A percentile compares a stretch with the other conserved stretches of the same genome.
These are phyloP conservation scores for Ceratocystis huliohia DNA, from an alignment of 2,329 filamentous ascomycete species.

Conservation along the genomic window DNA sequence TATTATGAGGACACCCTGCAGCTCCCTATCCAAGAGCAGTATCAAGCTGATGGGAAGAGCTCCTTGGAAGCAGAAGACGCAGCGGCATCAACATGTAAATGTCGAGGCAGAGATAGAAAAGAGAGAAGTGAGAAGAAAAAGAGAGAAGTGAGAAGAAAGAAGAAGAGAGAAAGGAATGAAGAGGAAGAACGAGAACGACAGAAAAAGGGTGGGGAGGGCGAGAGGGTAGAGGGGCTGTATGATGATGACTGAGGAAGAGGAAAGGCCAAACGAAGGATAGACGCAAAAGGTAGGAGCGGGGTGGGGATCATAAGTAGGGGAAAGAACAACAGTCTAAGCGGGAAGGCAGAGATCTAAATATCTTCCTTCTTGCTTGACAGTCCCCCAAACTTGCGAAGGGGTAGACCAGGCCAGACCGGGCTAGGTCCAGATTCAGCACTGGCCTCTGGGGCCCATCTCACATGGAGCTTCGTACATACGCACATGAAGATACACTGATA, in stretches of 20 bases:
- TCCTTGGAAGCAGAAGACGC: background rate
- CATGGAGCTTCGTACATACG: background rate
- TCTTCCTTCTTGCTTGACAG: background rate
- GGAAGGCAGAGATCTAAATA: background rate
- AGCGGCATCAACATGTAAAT: conserved; percentile 8
- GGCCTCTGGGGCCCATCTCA: background rate
- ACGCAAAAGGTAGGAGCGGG: background rate
- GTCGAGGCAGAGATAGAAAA: background rate
- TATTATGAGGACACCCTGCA: background rate
- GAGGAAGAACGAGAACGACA: background rate
- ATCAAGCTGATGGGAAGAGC: background rate
- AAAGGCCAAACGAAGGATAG: background rate
- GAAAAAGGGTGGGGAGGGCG: background rate
- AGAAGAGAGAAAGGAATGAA: background rate
- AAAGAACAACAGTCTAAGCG: background rate
- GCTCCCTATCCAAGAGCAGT: background rate
- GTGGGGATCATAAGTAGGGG: conserved; percentile 1
- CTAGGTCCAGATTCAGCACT: background rate
- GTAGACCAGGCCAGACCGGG: no score
- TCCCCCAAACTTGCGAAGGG: no score
- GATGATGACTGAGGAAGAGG: background rate
- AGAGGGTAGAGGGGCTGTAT: background rate
- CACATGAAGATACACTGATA: background rate
- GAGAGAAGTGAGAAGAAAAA: background rate
- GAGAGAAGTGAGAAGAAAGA: background rate